Base-by-base conservation (phyloP, 1,284 basidiomycete genomes). In the Moesziomyces globuligerus region DNA sequence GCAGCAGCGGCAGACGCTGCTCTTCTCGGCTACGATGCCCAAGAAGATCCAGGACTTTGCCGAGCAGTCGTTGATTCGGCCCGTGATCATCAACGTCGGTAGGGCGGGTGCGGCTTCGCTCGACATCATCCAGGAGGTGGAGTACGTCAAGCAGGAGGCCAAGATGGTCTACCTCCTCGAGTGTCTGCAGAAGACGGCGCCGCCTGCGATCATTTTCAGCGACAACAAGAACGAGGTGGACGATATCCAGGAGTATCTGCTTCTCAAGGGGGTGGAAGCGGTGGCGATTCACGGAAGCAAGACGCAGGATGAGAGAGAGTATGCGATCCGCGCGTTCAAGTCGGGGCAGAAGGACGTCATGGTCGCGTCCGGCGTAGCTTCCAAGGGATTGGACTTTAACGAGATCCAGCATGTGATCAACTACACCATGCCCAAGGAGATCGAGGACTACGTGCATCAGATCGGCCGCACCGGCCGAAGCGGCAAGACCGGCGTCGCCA, bases 181-280 rank as follows among this genome's bases (percentile, higher is more conserved):
- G 83, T 96, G 94, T 83, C 83, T 99, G 60, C 96, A 99, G 82
- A 99, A 98, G 85, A 99, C 96, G 1, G 90, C 96, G 1, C 96
- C 96, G 11, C 96, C 96, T 0, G 94, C 96, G 52, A 97, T 99
- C 83, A 89, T 98, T 54, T 98, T 99, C 83, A 94, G 91, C 73
- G 95, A 98, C 82, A 98, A 96, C 85, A 98, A 99, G 86, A 98
- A 98, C 79, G 96, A 98, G 82, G 96, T 98, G 20, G 96, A 98
- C 82, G 94, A 98, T 83, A 98, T 99, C 42, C 95, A 98, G 72
- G 96, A 99, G 81, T 98, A 98, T 81, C 86, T 98, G 2, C 85
- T 99, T 7, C 85, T 98, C 48, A 98, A 99, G 83, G 96, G 95
- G 17, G 91, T 99, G 21, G 95, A 98, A 83, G 96, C 96, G 3